Conservation (phyloP, 1,284 basidiomycete genomes). For the Meira nashicola region DNA sequence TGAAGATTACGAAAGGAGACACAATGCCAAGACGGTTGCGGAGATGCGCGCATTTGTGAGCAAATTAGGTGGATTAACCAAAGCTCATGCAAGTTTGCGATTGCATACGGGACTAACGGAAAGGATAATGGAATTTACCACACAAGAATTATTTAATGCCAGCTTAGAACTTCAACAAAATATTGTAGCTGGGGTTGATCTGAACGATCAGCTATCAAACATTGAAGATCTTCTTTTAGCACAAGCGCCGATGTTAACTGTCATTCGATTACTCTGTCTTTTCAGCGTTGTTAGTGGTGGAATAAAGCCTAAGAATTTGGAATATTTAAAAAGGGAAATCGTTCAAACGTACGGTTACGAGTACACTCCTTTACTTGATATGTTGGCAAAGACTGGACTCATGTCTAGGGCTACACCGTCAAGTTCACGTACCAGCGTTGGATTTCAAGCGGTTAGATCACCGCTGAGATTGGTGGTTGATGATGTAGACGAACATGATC, state of each 20-base stretch:
- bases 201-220: constrained; percentile 30
- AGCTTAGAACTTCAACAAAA: constrained; percentile 95
- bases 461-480: constrained; percentile 86
- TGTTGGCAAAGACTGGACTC: constrained; percentile 69
- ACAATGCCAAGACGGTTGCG: constrained; percentile 81
- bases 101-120: constrained; percentile 93
- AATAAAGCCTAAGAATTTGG: constrained; percentile 78
- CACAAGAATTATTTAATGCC: constrained; percentile 75
- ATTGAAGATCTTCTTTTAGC: constrained; percentile 44
- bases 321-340: constrained; percentile 83
- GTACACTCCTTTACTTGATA: constrained; percentile 75
- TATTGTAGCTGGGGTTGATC: constrained; percentile 63
- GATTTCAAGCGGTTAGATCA: constrained; percentile 59
- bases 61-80: constrained; percentile 82
- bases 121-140: constrained; percentile 74
- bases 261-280: constrained; percentile 74
- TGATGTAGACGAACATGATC: constrained; percentile 65
- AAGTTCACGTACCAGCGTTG: constrained; percentile 6
- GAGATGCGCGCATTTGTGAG: constrained; percentile 94
- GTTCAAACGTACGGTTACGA: constrained; percentile 93
- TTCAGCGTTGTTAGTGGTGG: constrained; percentile 77
- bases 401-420: constrained; percentile 40
- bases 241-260: constrained; percentile 28
- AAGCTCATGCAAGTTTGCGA: constrained; percentile 79
- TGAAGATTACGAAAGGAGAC: constrained; percentile 78